These are phyloP conservation scores for Hibiscus mutabilis DNA, from an alignment of 345 rosid species.

Conservation along the genomic window DNA sequence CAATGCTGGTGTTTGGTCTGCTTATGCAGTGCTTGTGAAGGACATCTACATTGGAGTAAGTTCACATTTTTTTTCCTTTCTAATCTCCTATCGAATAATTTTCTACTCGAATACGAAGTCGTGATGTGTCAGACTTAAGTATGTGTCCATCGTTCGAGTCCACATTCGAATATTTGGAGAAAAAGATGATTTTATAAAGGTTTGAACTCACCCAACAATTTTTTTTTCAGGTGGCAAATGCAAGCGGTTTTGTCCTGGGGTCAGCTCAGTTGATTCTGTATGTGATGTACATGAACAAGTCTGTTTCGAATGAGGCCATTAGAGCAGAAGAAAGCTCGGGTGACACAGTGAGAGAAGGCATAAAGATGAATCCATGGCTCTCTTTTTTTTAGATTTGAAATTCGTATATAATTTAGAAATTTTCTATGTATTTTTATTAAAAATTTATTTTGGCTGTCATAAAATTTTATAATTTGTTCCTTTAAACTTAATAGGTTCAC, in stretches of 20 bases:
- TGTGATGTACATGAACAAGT: conserved; percentile 28
- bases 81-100: not conserved
- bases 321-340: conserved; percentile 23
- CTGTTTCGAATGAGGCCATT: conserved; percentile 8
- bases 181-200: not conserved
- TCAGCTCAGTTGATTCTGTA: conserved; percentile 44
- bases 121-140: not conserved
- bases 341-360: not conserved
- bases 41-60: conserved; percentile 39
- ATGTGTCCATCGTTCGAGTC: too few species aligned
- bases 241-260: conserved; percentile 39
- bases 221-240: conserved; percentile 40
- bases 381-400: too few species aligned
- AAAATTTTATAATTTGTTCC: too few species aligned
- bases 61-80: not conserved
- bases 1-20: conserved; percentile 28
- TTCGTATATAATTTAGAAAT: too few species aligned
- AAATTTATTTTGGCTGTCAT: too few species aligned
- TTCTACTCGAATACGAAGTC: too few species aligned
- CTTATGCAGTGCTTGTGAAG: conserved; percentile 24
- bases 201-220: not conserved
- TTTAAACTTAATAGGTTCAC: too few species aligned
- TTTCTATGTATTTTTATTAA: too few species aligned
- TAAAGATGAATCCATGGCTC: conserved; percentile 3
- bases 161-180: too few species aligned